Conservation (phyloP, 176 grass and related monocot genomes). For the Aegilops sharonensis region DNA sequence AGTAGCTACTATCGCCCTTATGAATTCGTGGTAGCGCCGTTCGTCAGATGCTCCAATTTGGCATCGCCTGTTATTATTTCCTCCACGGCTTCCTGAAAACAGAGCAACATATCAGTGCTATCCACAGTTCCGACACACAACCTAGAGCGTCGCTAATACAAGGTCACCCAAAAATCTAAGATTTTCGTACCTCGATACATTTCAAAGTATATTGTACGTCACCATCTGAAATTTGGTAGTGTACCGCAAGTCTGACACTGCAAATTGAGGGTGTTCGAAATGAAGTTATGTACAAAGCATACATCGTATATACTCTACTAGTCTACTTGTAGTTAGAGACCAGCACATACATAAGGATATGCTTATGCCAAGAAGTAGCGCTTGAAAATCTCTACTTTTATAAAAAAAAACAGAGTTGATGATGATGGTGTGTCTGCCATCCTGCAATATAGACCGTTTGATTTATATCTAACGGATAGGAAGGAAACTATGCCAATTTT, state of each 20-base stretch:
- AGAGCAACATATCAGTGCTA: background rate
- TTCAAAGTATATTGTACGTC: conserved; percentile 68
- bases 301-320: no score
- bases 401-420: no score
- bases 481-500: no score
- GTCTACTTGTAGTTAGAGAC: no score
- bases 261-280: background rate
- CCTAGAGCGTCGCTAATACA: background rate
- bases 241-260: conserved; percentile 78
- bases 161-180: background rate
- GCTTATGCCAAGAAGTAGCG: background rate
- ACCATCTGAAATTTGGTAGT: conserved; percentile 84
- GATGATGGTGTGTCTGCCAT: no score
- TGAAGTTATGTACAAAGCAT: background rate
- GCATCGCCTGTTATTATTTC: conserved; percentile 40
- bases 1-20: conserved; percentile 32
- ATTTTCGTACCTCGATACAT: conserved; percentile 36
- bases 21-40: conserved; percentile 12
- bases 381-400: no score
- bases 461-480: no score
- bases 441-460: no score
- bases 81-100: conserved; percentile 64
- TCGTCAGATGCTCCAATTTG: conserved; percentile 32
- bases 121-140: background rate
- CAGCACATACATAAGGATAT: background rate